These are phyloP conservation scores for Solanum hybrid DNA, from an alignment of 305 asterid genomes.

Conservation along the genomic window DNA sequence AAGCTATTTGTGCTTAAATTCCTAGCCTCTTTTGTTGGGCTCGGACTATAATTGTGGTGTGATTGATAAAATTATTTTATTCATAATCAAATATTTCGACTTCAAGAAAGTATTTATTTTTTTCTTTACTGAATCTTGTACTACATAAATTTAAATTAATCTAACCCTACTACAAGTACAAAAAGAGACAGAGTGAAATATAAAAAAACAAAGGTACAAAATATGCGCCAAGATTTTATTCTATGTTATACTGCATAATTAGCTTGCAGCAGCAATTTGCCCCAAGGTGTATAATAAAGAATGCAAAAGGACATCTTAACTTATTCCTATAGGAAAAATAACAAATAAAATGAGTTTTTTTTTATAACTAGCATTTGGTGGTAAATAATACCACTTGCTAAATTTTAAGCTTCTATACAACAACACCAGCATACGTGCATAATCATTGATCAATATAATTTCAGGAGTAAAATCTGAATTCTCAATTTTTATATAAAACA, in stretches of 20 bases:
- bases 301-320: background rate
- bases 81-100: too few species aligned
- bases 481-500: background rate
- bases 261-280: background rate
- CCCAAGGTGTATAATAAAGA: too few species aligned
- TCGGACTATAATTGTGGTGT: background rate
- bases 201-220: background rate
- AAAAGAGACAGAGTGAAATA: background rate
- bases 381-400: background rate
- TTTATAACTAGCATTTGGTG: background rate
- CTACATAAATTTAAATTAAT: background rate
- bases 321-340: background rate
- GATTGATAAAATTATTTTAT: too few species aligned
- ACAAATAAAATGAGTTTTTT: background rate
- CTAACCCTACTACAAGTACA: too few species aligned
- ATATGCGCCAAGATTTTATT: background rate
- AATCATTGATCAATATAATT: too few species aligned
- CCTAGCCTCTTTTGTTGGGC: background rate
- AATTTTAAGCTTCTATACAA: too few species aligned
- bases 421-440: background rate
- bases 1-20: too few species aligned
- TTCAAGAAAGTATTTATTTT: background rate
- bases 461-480: too few species aligned
- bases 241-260: background rate
- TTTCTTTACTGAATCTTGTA: accelerated